Conservation (phyloP, 805 yeast species). For the Yarrowia divulgata region DNA sequence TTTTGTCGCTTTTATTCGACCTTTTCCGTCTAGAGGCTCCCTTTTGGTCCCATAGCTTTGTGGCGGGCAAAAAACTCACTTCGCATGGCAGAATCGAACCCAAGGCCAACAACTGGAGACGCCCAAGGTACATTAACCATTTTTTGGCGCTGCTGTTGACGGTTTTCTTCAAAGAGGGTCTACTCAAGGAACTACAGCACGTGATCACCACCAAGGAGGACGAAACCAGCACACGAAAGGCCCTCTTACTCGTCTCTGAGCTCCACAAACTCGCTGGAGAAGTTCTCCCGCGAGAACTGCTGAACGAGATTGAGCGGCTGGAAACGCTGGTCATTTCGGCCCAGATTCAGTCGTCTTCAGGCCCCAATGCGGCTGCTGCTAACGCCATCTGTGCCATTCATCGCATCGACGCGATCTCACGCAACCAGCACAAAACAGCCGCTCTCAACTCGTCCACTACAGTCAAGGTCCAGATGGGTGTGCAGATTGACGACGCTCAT, state of each 20-base stretch:
- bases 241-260: slow-evolving; percentile 70
- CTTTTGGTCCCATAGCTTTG: slow-evolving; percentile 21
- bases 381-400: slow-evolving; percentile 37
- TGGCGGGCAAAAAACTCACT: slow-evolving; percentile 18
- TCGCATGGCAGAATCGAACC: slow-evolving; percentile 23
- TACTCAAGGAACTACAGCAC: slow-evolving; percentile 58
- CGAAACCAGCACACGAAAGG: slow-evolving; percentile 60
- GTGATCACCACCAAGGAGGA: slow-evolving; percentile 57
- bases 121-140: slow-evolving; percentile 57
- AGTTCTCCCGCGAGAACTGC: slow-evolving; percentile 60
- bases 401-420: slow-evolving; percentile 41
- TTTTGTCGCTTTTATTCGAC: slow-evolving; percentile 76
- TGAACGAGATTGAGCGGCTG: slow-evolving; percentile 55
- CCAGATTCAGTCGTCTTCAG: slow-evolving; percentile 18
- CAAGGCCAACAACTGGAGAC: slow-evolving; percentile 1
- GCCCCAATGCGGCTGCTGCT: slow-evolving; percentile 18
- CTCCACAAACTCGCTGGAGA: slow-evolving; percentile 61
- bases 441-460: slow-evolving; percentile 36
- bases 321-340: slow-evolving; percentile 31
- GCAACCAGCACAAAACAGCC: slow-evolving; percentile 44
- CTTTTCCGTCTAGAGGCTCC: slow-evolving; percentile 58
- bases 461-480: slow-evolving; percentile 45
- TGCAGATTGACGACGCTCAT: slow-evolving; percentile 66
- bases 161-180: slow-evolving; percentile 59
- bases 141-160: slow-evolving; percentile 67